Percentiles rank a stretch among this genome's conserved stretches.
phyloP scores from a whole-genome alignment of 2,329 filamentous ascomycete species.

The Botrytis galanthina region DNA sequence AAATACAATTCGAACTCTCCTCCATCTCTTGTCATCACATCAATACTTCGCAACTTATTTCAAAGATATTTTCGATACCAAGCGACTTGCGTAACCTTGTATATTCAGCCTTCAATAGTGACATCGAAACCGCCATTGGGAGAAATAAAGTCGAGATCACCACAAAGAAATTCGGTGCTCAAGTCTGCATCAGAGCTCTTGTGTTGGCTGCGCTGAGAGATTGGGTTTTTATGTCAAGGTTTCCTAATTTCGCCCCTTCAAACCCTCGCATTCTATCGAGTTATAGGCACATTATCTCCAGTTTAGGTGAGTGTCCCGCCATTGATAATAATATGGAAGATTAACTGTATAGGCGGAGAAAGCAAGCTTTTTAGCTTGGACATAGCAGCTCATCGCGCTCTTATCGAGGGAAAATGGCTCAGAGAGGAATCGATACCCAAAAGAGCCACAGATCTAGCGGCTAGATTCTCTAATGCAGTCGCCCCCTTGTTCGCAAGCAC shows the following conservation, averaged over 20 bases:
- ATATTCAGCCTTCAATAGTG: not conserved
- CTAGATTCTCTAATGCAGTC: slow-evolving; percentile 15
- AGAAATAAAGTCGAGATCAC: not conserved
- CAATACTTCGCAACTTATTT: not conserved
- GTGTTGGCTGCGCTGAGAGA: slow-evolving; percentile 18
- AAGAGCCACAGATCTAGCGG: slow-evolving; percentile 17
- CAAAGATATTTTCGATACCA: not conserved
- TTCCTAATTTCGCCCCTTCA: slow-evolving; percentile 19
- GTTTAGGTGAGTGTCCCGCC: slow-evolving; percentile 10
- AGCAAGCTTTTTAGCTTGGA: slow-evolving; percentile 20
- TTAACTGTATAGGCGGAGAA: slow-evolving; percentile 17
- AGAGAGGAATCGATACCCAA: slow-evolving; percentile 13
- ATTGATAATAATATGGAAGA: too few relatives aligned
- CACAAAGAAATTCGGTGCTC: not conserved
- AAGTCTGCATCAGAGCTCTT: slow-evolving; percentile 14
- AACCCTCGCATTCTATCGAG: slow-evolving; percentile 8
- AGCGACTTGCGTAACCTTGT: slow-evolving; percentile 12
- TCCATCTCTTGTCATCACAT: slow-evolving; percentile 19
- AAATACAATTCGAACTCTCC: slow-evolving; percentile 20
- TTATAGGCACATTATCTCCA: slow-evolving; percentile 20
- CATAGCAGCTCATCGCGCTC: slow-evolving; percentile 21
- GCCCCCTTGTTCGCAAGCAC: slow-evolving; percentile 18
- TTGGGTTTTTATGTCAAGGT: slow-evolving; percentile 24
- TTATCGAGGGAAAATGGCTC: slow-evolving; percentile 13
- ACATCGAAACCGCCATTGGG: not conserved